A percentile compares a stretch with the other conserved stretches of the same genome.
These are phyloP conservation scores for Phaseolus coccineus DNA, from an alignment of 331 rosid genomes.

Conservation along the genomic window DNA sequence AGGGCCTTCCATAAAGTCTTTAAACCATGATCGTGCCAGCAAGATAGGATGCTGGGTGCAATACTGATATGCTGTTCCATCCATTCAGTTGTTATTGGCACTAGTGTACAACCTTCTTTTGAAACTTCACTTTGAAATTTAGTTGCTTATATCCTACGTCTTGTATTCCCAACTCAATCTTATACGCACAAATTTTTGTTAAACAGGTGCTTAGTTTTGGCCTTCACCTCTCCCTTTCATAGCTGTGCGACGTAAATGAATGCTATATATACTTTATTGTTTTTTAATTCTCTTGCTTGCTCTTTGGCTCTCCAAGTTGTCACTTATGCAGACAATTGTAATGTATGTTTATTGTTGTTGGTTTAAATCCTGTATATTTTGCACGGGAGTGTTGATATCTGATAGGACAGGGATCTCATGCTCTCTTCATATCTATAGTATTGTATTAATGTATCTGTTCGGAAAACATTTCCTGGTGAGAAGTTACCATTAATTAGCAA, in stretches of 20 bases:
- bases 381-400: background rate
- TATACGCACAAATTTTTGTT: background rate
- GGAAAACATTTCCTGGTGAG: conserved; percentile 15
- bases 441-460: background rate
- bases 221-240: background rate
- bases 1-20: background rate
- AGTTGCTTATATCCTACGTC: conserved; percentile 16
- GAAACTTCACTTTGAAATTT: conserved; percentile 19
- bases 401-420: conserved; percentile 26
- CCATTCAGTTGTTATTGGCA: background rate
- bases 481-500: conserved; percentile 1
- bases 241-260: background rate
- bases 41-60: conserved; percentile 12
- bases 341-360: background rate
- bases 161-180: conserved; percentile 9
- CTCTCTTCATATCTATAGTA: conserved; percentile 18
- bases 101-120: background rate
- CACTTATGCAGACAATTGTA: conserved; percentile 2
- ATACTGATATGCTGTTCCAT: background rate
- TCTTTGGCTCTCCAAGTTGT: conserved; percentile 16
- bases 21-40: background rate
- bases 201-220: background rate
- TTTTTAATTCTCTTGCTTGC: background rate
- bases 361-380: conserved; percentile 6
- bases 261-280: background rate